Evolutionary conservation across 148 eudicot species (phyloP).

Genomic region (Drosera capensis): DNA sequence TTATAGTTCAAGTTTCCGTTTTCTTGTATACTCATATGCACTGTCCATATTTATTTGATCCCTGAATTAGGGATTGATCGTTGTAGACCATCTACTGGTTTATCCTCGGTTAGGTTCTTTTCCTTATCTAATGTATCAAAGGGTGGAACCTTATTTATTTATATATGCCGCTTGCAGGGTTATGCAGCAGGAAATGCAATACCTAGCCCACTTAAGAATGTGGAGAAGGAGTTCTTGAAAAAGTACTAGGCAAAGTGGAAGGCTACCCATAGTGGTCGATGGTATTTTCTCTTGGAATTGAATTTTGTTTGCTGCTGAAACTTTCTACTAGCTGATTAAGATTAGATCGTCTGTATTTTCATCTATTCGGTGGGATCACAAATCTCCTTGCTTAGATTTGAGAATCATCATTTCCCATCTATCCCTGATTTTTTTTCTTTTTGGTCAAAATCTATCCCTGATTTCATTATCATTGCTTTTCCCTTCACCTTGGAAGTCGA

Average conservation of each 20-base stretch:
- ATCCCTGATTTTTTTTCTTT: background rate
- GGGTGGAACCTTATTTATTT: background rate
- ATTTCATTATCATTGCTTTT: too few species aligned
- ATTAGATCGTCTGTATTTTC: background rate
- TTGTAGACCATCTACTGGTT: too few species aligned
- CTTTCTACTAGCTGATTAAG: background rate
- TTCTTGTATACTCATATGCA: background rate
- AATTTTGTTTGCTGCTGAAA: background rate
- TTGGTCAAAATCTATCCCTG: too few species aligned
- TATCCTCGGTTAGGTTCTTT: too few species aligned
- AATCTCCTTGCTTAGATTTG: too few species aligned
- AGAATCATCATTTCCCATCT: background rate
- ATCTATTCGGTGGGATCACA: background rate
- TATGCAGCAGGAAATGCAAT: conserved; percentile 87
- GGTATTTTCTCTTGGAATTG: conserved; percentile 25
- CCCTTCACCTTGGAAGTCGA: too few species aligned
- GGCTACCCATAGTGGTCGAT: conserved; percentile 78
- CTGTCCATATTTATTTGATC: background rate
- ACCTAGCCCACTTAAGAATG: conserved; percentile 85
- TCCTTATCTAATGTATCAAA: background rate
- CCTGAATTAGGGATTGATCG: too few species aligned
- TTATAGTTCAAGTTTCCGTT: too few species aligned
- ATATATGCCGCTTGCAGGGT: conserved; percentile 31
- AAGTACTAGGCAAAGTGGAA: conserved; percentile 97
- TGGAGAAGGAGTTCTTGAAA: conserved; percentile 75